Evolutionary conservation across 306 rosid genomes (phyloP), one percentile per base, ranked within the genome.

Genomic region (Castanea crenata): DNA sequence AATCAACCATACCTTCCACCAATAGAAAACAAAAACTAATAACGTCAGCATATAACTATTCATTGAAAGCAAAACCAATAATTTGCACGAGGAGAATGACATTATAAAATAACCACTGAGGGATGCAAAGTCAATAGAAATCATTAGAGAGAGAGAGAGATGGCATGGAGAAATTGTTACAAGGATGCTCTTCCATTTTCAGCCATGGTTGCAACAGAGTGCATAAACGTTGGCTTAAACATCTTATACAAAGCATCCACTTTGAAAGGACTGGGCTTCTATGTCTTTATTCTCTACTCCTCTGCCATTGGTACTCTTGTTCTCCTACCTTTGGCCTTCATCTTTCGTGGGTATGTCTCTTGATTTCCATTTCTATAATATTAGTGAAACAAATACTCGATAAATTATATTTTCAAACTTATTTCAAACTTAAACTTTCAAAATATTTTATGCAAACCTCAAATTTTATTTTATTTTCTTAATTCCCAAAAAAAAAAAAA

Each of bases 191-290:
- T 81, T 35, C 91, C 93, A 6, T 78, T 91, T 44, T 49, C 70
- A 0, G 91, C 86, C 27, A 77, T 93, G 89, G 67, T 87, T 1
- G 80, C 87, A 8, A 56, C 80, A 1, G 92, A 91, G 75, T 85
- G 86, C 74, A 70, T 80, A 7, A 80, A 73, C 56, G 92, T 93
- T 55, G 92, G 89, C 52, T 80, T 85, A 0, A 80, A 55, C 55
- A 72, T 77, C 59, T 51, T 88, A 15, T 89, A 81, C 84, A 93
- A 93, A 83, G 85, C 86, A 78, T 92, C 92, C 20, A 56, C 77
- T 19, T 58, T 68, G 16, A 81, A 74, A 70, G 89, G 94, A 0
- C 64, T 88, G 57, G 85, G 87, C 84, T 88, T 76, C 88, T 88
- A 78, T 38, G 92, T 85, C 38, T 88, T 89, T 78, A 38, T 87